Percentiles rank a stretch among this genome's conserved stretches.
Evolutionary conservation across 75 land plant genomes (phyloP).

Genomic region (Selaginella moellendorffii): DNA sequence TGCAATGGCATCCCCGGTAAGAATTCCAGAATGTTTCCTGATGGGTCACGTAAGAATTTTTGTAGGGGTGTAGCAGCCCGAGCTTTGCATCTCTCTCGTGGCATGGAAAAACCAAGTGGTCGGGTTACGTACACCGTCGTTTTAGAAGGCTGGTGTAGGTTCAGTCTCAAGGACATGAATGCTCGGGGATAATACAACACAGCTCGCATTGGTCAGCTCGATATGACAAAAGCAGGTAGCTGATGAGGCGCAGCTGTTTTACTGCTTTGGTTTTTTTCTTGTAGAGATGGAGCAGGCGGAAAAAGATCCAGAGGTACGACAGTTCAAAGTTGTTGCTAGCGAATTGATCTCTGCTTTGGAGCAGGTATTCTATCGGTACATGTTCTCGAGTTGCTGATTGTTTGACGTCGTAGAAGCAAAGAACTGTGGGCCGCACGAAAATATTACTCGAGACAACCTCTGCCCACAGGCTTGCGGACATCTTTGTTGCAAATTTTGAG

Average conservation of each 20-base stretch:
- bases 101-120: neutral
- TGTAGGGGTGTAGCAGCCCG: neutral
- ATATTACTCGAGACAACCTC: slow-evolving; percentile 75
- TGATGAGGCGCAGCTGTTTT: too few relatives aligned
- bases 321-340: slow-evolving; percentile 70
- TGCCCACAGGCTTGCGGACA: slow-evolving; percentile 77
- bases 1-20: slow-evolving; percentile 52
- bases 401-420: slow-evolving; percentile 63
- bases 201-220: neutral
- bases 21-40: too few relatives aligned
- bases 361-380: too few relatives aligned
- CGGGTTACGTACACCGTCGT: neutral
- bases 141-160: neutral
- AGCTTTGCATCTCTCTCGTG: neutral
- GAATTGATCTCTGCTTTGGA: slow-evolving; percentile 82
- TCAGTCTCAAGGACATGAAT: neutral
- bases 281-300: slow-evolving; percentile 18
- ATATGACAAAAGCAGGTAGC: neutral
- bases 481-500: slow-evolving; percentile 95
- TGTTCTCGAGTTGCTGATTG: too few relatives aligned
- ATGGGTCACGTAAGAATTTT: too few relatives aligned
- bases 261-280: neutral
- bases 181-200: neutral
- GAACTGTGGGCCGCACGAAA: slow-evolving; percentile 65
- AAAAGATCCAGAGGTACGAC: slow-evolving; percentile 78